phyloP scores from a whole-genome alignment of 345 rosid species.

The Salix caprea region DNA sequence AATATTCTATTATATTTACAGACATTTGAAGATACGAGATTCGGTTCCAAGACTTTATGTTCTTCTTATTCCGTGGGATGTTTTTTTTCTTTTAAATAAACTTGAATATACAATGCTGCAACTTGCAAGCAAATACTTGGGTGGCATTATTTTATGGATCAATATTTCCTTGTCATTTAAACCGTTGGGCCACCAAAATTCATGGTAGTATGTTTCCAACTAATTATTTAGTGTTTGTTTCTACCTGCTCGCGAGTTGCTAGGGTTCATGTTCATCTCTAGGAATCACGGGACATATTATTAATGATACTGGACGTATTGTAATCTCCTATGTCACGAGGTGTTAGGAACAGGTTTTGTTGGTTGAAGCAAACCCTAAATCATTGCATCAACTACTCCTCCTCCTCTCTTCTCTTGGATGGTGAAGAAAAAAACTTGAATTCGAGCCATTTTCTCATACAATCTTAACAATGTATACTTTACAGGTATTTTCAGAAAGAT shows the following conservation, averaged over 20 bases:
- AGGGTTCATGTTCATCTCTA: background rate
- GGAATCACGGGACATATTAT: background rate
- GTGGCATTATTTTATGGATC: background rate
- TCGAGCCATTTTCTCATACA: background rate
- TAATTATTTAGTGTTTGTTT: background rate
- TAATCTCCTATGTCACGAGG: background rate
- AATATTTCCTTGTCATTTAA: background rate
- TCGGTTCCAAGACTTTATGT: background rate
- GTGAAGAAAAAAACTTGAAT: background rate
- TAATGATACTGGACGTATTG: background rate
- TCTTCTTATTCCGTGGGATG: background rate
- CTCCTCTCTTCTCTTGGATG: background rate
- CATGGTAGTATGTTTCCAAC: background rate
- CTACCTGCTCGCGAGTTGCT: background rate
- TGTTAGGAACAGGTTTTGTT: background rate
- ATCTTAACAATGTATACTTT: too few relatives aligned
- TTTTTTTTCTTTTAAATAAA: background rate
- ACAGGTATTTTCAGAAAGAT: too few relatives aligned
- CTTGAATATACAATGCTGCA: background rate
- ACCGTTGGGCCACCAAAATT: background rate
- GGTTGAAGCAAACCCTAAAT: background rate
- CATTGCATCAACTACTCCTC: background rate
- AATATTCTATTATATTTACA: background rate
- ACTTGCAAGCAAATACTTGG: background rate
- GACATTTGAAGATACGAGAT: slow-evolving; percentile 1